Evolutionary conservation across 225 moss, liverwort and hornwort genomes (phyloP), one percentile per base, ranked within the genome.

Genomic region (Sphagnum tenellum): DNA sequence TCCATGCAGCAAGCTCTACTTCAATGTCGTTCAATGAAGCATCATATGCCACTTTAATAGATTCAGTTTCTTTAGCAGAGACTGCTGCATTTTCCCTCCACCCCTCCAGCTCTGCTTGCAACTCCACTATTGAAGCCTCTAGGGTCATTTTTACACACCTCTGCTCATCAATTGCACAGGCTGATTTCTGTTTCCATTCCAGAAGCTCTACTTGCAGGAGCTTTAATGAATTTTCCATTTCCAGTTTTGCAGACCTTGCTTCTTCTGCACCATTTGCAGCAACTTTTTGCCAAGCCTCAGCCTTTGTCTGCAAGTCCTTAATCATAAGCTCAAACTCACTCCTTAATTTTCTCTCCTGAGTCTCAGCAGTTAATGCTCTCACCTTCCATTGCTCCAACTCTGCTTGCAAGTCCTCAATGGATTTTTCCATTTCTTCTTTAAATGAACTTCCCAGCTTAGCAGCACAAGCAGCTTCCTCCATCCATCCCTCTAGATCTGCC

Each of bases 61-160:
- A 48, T 55, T 68, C 72, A 64, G 67, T 78, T 71, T 80, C 80
- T 12, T 56, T 51, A 44, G 76, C 76, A 55, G 76, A 73, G 61
- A 67, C 64, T 3, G 67, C 64, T 68, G 80, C 78, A 57, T 78
- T 84, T 2, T 9, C 60, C 60, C 81, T 83, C 88, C 86, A 83
- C 0, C 69, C 68, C 46, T 76, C 79, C 47, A 79, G 76, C 72
- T 83, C 81, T 46, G 74, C 77, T 69, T 83, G 85, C 67, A 90
- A 67, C 9, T 78, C 81, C 67, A 71, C 65, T 70, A 83, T 76
- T 12, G 85, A 70, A 61, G 66, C 63, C 59, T 79, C 74, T 4
- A 83, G 46, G 50, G 76, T 75, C 7, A 66, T 76, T 57, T 73
- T 63, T 13, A 69, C 73, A 48, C 44, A 73, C 45, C 62, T 70